Base-by-base conservation (phyloP, 768 basidiomycete species). In the Suillus luteus region DNA sequence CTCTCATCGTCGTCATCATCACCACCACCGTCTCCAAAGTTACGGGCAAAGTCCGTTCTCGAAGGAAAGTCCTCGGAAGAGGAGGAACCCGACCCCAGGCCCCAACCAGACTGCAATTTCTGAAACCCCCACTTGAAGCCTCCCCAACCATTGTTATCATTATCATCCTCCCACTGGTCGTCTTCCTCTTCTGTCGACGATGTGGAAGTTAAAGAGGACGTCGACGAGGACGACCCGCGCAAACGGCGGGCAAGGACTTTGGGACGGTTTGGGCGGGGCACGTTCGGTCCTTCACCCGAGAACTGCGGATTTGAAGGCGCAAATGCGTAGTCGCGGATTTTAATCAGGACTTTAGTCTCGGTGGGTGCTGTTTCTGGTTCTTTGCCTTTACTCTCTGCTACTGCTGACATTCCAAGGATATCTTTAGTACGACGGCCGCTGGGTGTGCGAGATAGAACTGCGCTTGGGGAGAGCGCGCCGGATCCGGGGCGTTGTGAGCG, bases 271-370 rank as follows among this genome's bases (percentile, higher is more conserved):
- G 74, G 67, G 4, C 76, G 74, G 10, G 83, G 83, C 11, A 76
- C 78, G 52, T 80, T 71, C 12, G 77, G 69, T 12, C 83, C 83
- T 2, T 66, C 65, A 10, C 82, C 82, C 7, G 70, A 66, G 69
- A 84, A 83, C 8, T 84, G 79, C 17, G 70, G 74, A 71, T 85
- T 85, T 6, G 73, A 55, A 2, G 68, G 61, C 24, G 77, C 65
- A 66, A 78, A 85, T 12, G 78, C 84, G 66, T 77, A 85, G 68
- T 85, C 84, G n/a, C 83, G 80, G 33, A 85, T 82, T 61, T 79
- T 79, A 68, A 83, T 76, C 14, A 78, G 64, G 5, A 60, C 14
- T 4, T 61, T 38, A 2, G 62, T 7, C 7, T 33, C 24, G 7
- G 48, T 15, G 55, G 3, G 40, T 12, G 55, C 17, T 31, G 24